Conservation (phyloP, 352 stramenopile species). For the Blastocystis hominis region DNA sequence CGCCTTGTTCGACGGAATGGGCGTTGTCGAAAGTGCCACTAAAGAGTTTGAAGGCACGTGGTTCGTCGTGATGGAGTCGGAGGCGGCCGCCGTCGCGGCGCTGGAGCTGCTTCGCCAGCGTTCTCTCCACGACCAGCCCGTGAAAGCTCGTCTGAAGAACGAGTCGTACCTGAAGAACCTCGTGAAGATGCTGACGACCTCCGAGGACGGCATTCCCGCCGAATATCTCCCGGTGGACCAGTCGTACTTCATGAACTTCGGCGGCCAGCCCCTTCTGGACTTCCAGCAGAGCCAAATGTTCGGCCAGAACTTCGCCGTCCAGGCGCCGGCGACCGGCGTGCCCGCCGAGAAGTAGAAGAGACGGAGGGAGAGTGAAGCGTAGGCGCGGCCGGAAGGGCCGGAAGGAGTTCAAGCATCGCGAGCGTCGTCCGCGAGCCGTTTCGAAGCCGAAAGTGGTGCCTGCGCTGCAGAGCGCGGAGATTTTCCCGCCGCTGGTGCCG, state of each 20-base stretch:
- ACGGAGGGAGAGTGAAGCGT: background rate
- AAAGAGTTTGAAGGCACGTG: constrained; percentile 25
- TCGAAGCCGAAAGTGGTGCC: constrained; percentile 4
- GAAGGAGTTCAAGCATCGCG: background rate
- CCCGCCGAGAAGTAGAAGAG: background rate
- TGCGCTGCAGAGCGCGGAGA: background rate
- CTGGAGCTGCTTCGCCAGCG: background rate
- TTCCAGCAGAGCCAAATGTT: background rate
- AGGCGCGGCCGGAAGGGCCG: background rate
- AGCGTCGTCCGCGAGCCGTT: background rate
- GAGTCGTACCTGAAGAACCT: constrained; percentile 48
- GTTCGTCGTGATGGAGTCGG: constrained; percentile 45
- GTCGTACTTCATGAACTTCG: constrained; percentile 11
- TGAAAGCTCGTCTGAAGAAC: constrained; percentile 53
- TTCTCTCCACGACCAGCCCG: background rate
- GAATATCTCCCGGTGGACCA: background rate
- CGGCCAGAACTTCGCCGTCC: background rate
- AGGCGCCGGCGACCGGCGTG: background rate
- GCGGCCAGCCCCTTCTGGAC: background rate
- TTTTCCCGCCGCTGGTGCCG: constrained; percentile 47
- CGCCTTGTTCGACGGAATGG: constrained; percentile 4
- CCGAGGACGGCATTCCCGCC: background rate
- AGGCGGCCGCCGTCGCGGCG: constrained; percentile 14
- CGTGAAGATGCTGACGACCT: background rate
- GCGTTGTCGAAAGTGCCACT: background rate